Conservation (phyloP, 2,329 filamentous ascomycete genomes). For the Botrytis paeoniae region DNA sequence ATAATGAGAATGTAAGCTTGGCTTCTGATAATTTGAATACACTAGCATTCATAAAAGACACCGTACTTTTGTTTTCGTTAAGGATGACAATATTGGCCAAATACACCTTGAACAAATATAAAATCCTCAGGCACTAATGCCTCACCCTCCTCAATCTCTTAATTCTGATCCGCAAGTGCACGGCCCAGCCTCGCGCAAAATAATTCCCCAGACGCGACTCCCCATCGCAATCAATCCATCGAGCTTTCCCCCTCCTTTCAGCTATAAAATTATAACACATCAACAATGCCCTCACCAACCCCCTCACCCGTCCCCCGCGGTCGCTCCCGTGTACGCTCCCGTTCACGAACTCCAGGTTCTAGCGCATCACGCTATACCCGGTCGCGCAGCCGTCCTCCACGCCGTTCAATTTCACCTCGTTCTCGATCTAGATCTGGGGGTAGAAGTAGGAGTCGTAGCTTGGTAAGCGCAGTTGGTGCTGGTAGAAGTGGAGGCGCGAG, state of each 20-base stretch:
- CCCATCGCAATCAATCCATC: slow-evolving; percentile 11
- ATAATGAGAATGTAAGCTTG: background rate
- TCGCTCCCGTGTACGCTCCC: slow-evolving; percentile 24
- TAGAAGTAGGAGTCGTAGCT: slow-evolving; percentile 31
- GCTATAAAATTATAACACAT: background rate
- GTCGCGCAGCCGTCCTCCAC: slow-evolving; percentile 30
- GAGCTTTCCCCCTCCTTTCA: slow-evolving; percentile 3
- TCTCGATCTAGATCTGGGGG: slow-evolving; percentile 32
- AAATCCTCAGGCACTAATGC: background rate
- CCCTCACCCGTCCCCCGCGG: slow-evolving; percentile 30
- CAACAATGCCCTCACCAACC: slow-evolving; percentile 31
- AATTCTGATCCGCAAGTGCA: slow-evolving; percentile 4
- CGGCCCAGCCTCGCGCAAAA: slow-evolving; percentile 11
- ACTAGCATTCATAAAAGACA: background rate
- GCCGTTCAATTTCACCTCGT: slow-evolving; percentile 36
- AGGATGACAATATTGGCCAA: background rate
- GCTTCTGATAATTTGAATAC: background rate
- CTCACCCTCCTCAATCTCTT: background rate
- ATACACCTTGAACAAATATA: background rate
- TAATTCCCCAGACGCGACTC: slow-evolving; percentile 17
- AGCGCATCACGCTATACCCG: slow-evolving; percentile 29
- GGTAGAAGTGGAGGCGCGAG: background rate
- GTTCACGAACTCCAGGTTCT: slow-evolving; percentile 36
- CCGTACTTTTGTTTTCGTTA: background rate
- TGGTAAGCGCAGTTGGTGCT: background rate